A percentile compares a stretch with the other conserved stretches of the same genome.
Evolutionary conservation across 257 asterid genomes (phyloP).

Genomic region (Nemophila menziesii): DNA sequence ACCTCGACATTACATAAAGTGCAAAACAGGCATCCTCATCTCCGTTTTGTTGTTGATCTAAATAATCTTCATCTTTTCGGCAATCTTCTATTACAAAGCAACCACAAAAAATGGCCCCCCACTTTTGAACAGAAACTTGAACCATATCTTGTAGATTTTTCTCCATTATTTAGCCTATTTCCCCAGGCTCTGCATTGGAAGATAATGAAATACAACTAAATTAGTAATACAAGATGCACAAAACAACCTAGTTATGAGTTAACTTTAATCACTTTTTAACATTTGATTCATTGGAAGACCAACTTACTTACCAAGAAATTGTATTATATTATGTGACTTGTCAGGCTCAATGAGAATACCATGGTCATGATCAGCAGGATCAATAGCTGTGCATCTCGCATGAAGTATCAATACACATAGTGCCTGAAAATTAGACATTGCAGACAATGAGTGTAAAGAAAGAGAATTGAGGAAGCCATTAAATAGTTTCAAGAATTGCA

Average conservation of each 20-base stretch:
- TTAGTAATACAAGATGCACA: constrained; percentile 13
- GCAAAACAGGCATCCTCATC: constrained; percentile 95
- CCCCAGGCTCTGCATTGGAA: constrained; percentile 48
- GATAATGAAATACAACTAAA: constrained; percentile 24
- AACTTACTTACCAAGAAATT: constrained; percentile 47
- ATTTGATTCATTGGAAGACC: no score
- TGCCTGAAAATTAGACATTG: constrained; percentile 44
- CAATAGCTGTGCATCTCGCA: no score
- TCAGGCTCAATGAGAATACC: constrained; percentile 71
- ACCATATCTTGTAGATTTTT: constrained; percentile 24
- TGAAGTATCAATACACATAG: no score
- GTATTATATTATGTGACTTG: constrained; percentile 58
- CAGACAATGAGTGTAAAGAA: constrained; percentile 12
- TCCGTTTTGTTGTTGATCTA: constrained; percentile 36
- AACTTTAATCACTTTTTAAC: no score
- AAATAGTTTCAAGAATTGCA: no score
- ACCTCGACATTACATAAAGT: constrained; percentile 96
- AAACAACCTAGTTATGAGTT: no score
- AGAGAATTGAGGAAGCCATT: no score
- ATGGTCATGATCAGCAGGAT: constrained; percentile 98
- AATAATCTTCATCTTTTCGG: constrained; percentile 51
- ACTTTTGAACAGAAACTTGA: constrained; percentile 44
- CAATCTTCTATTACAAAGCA: constrained; percentile 68
- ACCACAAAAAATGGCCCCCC: constrained; percentile 64
- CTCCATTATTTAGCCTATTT: constrained; percentile 43